A percentile compares a stretch with the other conserved stretches of the same genome.
These are phyloP conservation scores for Euphorbia schlechtendalii DNA, from an alignment of 441 rosid genomes.

Conservation along the genomic window DNA sequence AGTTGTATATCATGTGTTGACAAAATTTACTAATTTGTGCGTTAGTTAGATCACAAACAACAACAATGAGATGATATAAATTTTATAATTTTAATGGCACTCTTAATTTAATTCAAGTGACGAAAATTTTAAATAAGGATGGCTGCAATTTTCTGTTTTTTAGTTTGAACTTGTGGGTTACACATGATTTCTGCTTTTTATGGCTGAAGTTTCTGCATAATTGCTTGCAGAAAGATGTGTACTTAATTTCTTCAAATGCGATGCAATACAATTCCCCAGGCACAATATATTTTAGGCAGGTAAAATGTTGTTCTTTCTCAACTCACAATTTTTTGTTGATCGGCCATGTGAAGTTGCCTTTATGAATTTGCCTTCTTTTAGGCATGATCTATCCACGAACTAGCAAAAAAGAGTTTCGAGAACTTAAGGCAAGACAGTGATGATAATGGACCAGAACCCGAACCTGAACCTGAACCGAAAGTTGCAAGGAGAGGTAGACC, in stretches of 20 bases:
- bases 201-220: background rate
- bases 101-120: too few species aligned
- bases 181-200: too few species aligned
- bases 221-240: conserved; percentile 63
- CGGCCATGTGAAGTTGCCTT: conserved; percentile 1
- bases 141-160: background rate
- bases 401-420: conserved; percentile 71
- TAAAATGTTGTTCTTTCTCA: too few species aligned
- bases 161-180: background rate
- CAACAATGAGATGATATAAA: too few species aligned
- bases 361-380: conserved; percentile 21
- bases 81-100: too few species aligned
- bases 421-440: conserved; percentile 73
- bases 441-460: conserved; percentile 39
- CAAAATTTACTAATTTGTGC: too few species aligned
- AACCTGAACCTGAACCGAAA: conserved; percentile 16
- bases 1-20: too few species aligned
- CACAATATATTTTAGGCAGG: conserved; percentile 79
- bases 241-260: conserved; percentile 74
- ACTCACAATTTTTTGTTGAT: background rate
- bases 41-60: too few species aligned
- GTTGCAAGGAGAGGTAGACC: conserved; percentile 79
- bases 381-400: conserved; percentile 72
- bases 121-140: too few species aligned
- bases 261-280: conserved; percentile 84